Conservation (phyloP, 106 monocot species). For the Acanthochlamys bracteata region DNA sequence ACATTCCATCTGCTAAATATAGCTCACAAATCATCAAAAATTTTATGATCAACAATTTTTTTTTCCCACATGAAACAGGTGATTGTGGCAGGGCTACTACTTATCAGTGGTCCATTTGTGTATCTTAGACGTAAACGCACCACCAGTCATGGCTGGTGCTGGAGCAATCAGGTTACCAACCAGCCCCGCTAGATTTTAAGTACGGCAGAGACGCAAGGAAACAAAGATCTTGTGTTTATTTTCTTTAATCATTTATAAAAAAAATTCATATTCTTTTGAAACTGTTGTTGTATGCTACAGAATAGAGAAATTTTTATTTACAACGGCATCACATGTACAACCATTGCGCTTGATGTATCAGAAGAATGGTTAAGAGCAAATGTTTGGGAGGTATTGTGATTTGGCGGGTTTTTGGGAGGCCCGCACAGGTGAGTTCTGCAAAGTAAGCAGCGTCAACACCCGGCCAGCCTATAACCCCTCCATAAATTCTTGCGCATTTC, state of each 20-base stretch:
- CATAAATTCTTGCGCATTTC: constrained; percentile 66
- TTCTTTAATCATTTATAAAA: too few species aligned
- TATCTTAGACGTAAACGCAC: constrained; percentile 36
- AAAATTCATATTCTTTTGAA: too few species aligned
- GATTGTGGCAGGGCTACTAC: constrained; percentile 36
- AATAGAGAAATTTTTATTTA: too few species aligned
- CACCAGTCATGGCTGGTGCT: constrained; percentile 20
- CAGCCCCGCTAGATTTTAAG: constrained; percentile 38
- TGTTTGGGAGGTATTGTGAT: not conserved
- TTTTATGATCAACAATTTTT: too few species aligned
- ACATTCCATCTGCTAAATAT: too few species aligned
- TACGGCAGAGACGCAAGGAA: too few species aligned
- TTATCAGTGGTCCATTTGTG: constrained; percentile 45
- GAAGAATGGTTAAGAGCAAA: too few species aligned
- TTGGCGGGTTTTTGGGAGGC: constrained; percentile 54
- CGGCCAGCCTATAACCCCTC: constrained; percentile 88
- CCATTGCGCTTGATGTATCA: too few species aligned
- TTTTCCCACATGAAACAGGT: constrained; percentile 23
- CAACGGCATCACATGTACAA: too few species aligned
- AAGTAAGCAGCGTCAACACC: constrained; percentile 88
- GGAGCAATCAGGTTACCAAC: constrained; percentile 40
- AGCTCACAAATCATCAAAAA: too few species aligned
- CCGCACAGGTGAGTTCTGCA: constrained; percentile 88
- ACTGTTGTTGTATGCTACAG: too few species aligned
- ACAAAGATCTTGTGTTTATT: too few species aligned